Evolutionary conservation across 352 stramenopile species (phyloP), one percentile per base, ranked within the genome.

Genomic region (Phytophthora idaei): DNA sequence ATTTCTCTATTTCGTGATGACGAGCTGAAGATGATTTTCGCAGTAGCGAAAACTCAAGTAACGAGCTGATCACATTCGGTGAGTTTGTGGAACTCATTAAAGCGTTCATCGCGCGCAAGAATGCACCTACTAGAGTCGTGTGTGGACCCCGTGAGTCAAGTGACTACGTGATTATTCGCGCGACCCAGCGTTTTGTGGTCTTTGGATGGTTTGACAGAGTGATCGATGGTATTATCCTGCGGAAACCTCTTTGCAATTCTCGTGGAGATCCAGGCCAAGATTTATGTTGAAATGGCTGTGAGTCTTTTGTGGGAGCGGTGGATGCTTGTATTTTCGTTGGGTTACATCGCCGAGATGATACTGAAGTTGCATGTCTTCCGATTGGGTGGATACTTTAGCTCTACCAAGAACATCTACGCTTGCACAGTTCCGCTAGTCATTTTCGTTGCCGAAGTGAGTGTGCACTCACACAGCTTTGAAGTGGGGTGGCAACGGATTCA

Each of bases 51-150:
- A 45, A 45, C 37, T 47, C 41, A 27, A 47, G n/a, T 3, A 47
- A 47, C 14, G 41, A 47, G 41, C 17, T 8, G 7, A 28, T 47
- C 41, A 28, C 41, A 4, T 47, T 47, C 8, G 41, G 29, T 12
- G 41, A 47, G 41, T 47, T 47, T 28, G 41, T 47, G 41, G 41
- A 29, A 29, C 41, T 47, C 41, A 28, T 47, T 47, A 47, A 47
- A 8, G n/a, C 41, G 7, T 47, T 47, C 41, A 47, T 47, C n/a
- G n/a, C 41, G n/a, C 15, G 41, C n/a, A 8, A 47, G 41, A 47
- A 47, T 29, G 28, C 41, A 28, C 9, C n/a, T 29, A 27, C 6
- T 47, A 9, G 7, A 28, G n/a, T 8, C n/a, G 6, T 8, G 1
- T 27, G n/a, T 17, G n/a, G 28, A 8, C 41, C 41, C 5, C 41